Percentiles rank a stretch among this genome's conserved stretches.
Conservation (phyloP, 2,329 filamentous ascomycete genomes). For the Neofusicoccum sp. region DNA sequence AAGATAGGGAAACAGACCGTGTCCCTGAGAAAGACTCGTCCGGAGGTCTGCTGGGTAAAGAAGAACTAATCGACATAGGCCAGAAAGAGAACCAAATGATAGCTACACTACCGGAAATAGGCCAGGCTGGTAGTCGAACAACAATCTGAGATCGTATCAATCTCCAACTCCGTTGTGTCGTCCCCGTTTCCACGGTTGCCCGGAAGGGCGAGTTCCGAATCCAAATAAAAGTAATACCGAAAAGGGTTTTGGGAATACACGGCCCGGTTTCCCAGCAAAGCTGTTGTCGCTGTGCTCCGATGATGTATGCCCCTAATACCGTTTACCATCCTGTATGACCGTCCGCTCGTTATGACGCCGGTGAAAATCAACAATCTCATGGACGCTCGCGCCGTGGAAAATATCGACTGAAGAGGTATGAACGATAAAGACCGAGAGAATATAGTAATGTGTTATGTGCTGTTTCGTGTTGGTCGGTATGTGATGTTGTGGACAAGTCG, state of each 20-base stretch:
- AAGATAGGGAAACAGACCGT: neutral
- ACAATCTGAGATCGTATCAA: neutral
- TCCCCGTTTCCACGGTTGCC: conserved; percentile 21
- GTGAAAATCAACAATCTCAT: conserved; percentile 12
- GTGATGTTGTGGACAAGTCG: neutral
- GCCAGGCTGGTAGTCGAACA: conserved; percentile 7
- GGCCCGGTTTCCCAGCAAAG: conserved; percentile 4
- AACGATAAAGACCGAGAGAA: conserved; percentile 12
- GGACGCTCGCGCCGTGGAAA: conserved; percentile 4
- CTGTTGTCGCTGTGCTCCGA: conserved; percentile 12
- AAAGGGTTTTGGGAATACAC: neutral
- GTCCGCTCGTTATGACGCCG: conserved; percentile 16
- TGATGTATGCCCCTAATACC: conserved; percentile 18
- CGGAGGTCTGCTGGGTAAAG: conserved; percentile 1
- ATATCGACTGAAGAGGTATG: conserved; percentile 1
- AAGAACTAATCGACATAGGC: conserved; percentile 11
- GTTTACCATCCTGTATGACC: conserved; percentile 17
- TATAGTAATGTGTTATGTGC: conserved; percentile 7
- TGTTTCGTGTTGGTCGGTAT: conserved; percentile 6
- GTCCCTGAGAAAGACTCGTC: neutral
- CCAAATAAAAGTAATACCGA: conserved; percentile 14
- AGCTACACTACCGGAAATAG: conserved; percentile 23
- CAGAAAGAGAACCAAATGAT: neutral
- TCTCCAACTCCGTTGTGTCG: neutral
- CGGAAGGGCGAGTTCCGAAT: neutral